Conservation (phyloP, 139 green algal genomes). For the Coccomyxa sp. region DNA sequence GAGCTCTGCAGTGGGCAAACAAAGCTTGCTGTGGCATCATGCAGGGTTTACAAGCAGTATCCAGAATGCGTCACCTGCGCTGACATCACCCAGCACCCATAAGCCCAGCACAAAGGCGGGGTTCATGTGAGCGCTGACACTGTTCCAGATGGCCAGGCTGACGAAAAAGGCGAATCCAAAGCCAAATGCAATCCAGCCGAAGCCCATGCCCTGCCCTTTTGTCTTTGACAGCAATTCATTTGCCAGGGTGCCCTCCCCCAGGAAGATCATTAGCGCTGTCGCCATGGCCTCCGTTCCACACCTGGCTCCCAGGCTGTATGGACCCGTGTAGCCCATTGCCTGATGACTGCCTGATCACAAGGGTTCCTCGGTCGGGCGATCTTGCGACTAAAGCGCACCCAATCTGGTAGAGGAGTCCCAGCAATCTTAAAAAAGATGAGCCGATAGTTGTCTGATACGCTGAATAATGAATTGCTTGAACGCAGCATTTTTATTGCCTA, state of each 20-base stretch:
- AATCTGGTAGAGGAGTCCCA: background rate
- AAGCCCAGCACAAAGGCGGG: too few species aligned
- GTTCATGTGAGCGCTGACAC: background rate
- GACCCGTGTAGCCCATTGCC: background rate
- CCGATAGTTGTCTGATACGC: background rate
- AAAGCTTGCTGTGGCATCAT: background rate
- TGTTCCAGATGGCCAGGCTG: background rate
- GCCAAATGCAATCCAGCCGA: conserved; percentile 4
- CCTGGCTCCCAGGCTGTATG: conserved; percentile 14
- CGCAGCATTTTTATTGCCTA: background rate
- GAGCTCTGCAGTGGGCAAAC: background rate
- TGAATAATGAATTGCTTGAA: background rate
- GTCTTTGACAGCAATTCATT: conserved; percentile 29
- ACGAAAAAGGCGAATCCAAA: background rate
- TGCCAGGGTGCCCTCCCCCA: conserved; percentile 20
- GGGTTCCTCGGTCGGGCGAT: background rate
- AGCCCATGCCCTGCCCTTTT: conserved; percentile 32
- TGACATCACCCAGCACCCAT: too few species aligned
- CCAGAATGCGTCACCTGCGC: too few species aligned
- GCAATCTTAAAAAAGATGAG: background rate
- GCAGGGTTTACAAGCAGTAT: background rate
- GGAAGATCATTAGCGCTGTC: conserved; percentile 18
- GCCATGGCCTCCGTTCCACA: conserved; percentile 23
- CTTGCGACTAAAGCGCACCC: background rate
- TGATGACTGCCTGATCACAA: background rate